Base-by-base conservation (phyloP, 139 green algal genomes). In the Chlorella sp. region DNA sequence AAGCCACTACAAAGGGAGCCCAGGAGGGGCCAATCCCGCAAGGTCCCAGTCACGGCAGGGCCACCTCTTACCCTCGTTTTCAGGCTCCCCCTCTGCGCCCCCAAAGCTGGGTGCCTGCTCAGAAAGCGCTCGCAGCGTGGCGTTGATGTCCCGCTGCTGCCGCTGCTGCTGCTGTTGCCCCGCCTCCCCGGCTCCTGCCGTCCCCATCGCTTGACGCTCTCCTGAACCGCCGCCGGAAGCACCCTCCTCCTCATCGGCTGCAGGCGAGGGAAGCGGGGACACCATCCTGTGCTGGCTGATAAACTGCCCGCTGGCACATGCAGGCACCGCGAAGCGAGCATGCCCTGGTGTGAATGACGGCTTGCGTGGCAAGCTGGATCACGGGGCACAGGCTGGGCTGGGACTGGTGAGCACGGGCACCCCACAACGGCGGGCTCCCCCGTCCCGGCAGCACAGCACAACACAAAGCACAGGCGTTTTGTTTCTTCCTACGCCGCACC, bases 41-140 rank as follows among this genome's bases (percentile, higher is more conserved):
- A 57, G 48, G 48, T 16, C 48, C 48, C 5, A 16, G 48, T 24
- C 2, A 73, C 57, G 57, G 57, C 81, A 86, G 30, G 12, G 24
- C 34, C 21, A 34, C n/a, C 32, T 26, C 28, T 1, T 5, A 40
- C 77, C 4, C 61, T 86, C 78, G 64, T 90, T 86, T 77, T 26
- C 77, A 3, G 42, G 60, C 39, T 81, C 42, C 34, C 36, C 83
- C 15, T 15, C 76, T 2, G 28, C 40, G 30, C 48, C 81, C 16
- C 61, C 88, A 85, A 91, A 91, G 26, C 24, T 78, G 14, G 88
- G 88, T 19, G 88, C 69, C 82, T 91, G 88, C 26, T 91, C 88
- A 12, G 88, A 86, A 5, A 91, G 88, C 22, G 88, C 88, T 0
- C 68, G 81, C 88, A 91, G 81, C 57, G 88, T 91, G 39, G 88